phyloP scores from a whole-genome alignment of 1,284 basidiomycete species.

The Sphagnurus paluster region DNA sequence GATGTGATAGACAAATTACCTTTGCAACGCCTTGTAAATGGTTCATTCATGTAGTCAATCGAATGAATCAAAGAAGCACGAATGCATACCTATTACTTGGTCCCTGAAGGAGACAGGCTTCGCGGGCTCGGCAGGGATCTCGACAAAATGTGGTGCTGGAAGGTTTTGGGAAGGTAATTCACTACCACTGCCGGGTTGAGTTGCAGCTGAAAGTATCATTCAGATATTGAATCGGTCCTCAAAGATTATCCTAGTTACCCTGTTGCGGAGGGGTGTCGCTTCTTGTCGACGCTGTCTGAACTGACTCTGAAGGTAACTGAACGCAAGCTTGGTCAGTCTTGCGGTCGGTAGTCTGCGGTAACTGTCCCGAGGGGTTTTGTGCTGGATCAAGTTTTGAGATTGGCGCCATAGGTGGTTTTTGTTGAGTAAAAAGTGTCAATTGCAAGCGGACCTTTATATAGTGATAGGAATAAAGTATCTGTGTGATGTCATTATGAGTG shows the following conservation, averaged over 20 bases:
- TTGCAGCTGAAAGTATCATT: slow-evolving; percentile 30
- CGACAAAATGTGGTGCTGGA: slow-evolving; percentile 15
- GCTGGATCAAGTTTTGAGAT: slow-evolving; percentile 1
- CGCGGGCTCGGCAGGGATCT: slow-evolving; percentile 17
- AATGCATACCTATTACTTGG: slow-evolving; percentile 42
- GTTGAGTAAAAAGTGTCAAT: not conserved
- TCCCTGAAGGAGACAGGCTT: slow-evolving; percentile 50
- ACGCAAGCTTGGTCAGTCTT: slow-evolving; percentile 9
- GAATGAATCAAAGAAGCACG: not conserved
- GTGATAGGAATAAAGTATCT: slow-evolving; percentile 1
- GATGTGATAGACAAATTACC: slow-evolving; percentile 15
- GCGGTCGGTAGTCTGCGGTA: too few relatives aligned
- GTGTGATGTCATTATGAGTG: slow-evolving; percentile 12
- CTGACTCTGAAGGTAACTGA: slow-evolving; percentile 27
- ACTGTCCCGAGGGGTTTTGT: not conserved
- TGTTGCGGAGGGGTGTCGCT: slow-evolving; percentile 32
- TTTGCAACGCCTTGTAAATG: slow-evolving; percentile 26
- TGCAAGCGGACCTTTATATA: not conserved
- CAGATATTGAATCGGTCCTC: too few relatives aligned
- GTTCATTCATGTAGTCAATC: not conserved
- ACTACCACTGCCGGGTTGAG: slow-evolving; percentile 31
- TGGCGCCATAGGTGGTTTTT: not conserved
- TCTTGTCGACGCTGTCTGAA: slow-evolving; percentile 23
- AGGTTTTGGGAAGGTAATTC: slow-evolving; percentile 27
- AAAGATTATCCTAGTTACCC: too few relatives aligned